Percentiles rank a stretch among this genome's conserved stretches.
Conservation (phyloP, 1,284 basidiomycete genomes). For the Austropuccinia psidii region DNA sequence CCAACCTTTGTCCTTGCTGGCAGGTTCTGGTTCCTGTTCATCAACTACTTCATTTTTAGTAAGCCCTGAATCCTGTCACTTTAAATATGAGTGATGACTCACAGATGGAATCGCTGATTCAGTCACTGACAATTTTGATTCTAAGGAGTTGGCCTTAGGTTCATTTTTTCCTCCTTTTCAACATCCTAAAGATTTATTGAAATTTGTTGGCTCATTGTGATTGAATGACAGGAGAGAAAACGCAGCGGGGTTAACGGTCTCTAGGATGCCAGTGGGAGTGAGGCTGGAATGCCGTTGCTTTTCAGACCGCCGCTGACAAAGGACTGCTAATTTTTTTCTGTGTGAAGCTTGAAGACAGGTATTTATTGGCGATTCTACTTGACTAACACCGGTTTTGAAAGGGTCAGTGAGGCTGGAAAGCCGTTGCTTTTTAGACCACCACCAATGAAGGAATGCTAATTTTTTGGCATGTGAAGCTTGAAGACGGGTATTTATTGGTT, state of each 20-base stretch:
- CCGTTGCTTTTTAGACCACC: too few species aligned
- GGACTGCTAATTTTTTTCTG: too few species aligned
- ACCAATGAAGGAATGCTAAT: too few species aligned
- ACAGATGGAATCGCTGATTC: neutral
- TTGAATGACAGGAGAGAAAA: neutral
- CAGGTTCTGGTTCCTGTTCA: neutral
- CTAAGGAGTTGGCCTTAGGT: neutral
- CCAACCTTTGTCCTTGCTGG: conserved; percentile 5
- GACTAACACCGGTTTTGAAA: too few species aligned
- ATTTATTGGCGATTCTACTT: too few species aligned
- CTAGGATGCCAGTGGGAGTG: neutral
- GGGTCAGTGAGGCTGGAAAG: too few species aligned
- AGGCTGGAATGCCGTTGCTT: neutral
- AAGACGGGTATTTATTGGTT: too few species aligned
- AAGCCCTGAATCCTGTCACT: neutral
- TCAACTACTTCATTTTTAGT: neutral
- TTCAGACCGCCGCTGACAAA: neutral
- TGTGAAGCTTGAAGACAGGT: too few species aligned
- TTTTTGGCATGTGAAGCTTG: too few species aligned
- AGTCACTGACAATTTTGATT: neutral
- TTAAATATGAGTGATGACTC: neutral
- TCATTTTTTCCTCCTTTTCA: too few species aligned
- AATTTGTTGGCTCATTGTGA: neutral
- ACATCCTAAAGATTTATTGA: neutral
- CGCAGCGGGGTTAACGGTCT: neutral